A percentile compares a stretch with the other conserved stretches of the same genome.
Conservation (phyloP, 208 protist genomes). For the Leishmania gerbilli region DNA sequence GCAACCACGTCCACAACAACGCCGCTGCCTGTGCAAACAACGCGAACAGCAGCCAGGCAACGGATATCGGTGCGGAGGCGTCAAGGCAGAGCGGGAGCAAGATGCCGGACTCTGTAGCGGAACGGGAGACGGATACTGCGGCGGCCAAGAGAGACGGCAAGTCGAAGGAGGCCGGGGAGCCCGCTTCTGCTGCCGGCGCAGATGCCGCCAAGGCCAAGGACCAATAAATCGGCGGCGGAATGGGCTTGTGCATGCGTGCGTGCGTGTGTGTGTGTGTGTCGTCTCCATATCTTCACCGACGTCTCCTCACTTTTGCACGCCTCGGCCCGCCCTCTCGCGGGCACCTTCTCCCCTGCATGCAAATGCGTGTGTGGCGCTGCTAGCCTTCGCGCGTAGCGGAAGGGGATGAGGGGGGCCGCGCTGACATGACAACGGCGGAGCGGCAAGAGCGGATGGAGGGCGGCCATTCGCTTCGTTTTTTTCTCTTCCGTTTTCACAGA, state of each 20-base stretch:
- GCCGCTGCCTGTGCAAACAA: conserved; percentile 1
- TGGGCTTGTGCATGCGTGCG: background rate
- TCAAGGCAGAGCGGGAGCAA: conserved; percentile 3
- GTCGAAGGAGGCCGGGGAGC: background rate
- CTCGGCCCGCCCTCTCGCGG: background rate
- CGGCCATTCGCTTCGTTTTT: background rate
- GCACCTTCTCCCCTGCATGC: background rate
- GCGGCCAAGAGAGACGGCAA: background rate
- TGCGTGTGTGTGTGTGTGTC: background rate
- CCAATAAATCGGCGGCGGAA: background rate
- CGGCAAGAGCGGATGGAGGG: background rate
- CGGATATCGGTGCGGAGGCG: conserved; percentile 1
- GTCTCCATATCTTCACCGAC: background rate
- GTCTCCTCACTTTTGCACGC: background rate
- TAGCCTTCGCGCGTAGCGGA: background rate
- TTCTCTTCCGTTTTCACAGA: too few relatives aligned
- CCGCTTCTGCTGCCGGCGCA: background rate
- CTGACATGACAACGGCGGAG: background rate
- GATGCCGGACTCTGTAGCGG: background rate
- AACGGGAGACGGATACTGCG: background rate
- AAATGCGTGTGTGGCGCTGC: background rate
- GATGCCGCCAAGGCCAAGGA: background rate
- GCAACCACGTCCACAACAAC: conserved; percentile 16
- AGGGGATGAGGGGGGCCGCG: background rate
- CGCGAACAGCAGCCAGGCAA: conserved; percentile 7